These are phyloP conservation scores for Taphrina flavorubra DNA, from an alignment of 1,139 yeast genomes.

Conservation along the genomic window DNA sequence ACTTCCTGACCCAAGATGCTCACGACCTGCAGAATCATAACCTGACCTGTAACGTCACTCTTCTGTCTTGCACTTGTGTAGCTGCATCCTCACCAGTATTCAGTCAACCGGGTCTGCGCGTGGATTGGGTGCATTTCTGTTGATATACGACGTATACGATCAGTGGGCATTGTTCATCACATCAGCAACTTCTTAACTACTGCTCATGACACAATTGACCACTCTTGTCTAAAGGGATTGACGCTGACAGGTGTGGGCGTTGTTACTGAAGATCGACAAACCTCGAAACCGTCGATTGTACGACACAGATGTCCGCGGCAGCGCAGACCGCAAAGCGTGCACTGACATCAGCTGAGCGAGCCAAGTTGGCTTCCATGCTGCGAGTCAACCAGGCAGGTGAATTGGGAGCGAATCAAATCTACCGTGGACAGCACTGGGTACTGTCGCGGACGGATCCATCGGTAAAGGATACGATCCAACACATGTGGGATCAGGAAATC, in stretches of 20 bases:
- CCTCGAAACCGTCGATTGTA: too few species aligned
- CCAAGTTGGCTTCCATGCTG: slow-evolving; percentile 51
- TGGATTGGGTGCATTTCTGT: neutral
- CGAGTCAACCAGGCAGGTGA: slow-evolving; percentile 99
- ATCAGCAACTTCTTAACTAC: neutral
- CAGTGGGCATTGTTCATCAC: neutral
- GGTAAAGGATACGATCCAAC: slow-evolving; percentile 75
- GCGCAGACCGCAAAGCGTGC: slow-evolving; percentile 23
- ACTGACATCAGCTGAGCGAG: slow-evolving; percentile 30
- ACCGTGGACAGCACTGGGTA: slow-evolving; percentile 85
- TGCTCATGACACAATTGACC: too few species aligned
- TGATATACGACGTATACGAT: neutral
- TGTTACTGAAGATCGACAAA: too few species aligned
- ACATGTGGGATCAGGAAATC: slow-evolving; percentile 98
- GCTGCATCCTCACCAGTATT: too few species aligned
- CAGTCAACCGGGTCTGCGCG: too few species aligned
- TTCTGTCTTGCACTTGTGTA: too few species aligned
- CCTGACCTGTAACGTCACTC: neutral
- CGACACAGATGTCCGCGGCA: neutral
- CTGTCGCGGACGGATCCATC: slow-evolving; percentile 64
- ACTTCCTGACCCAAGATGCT: neutral
- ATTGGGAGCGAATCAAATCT: slow-evolving; percentile 93
- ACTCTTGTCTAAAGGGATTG: too few species aligned
- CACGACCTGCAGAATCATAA: neutral
- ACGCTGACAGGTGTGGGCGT: too few species aligned